These are phyloP conservation scores for Xanthoconium stramineum DNA, from an alignment of 768 basidiomycete genomes.

Conservation along the genomic window DNA sequence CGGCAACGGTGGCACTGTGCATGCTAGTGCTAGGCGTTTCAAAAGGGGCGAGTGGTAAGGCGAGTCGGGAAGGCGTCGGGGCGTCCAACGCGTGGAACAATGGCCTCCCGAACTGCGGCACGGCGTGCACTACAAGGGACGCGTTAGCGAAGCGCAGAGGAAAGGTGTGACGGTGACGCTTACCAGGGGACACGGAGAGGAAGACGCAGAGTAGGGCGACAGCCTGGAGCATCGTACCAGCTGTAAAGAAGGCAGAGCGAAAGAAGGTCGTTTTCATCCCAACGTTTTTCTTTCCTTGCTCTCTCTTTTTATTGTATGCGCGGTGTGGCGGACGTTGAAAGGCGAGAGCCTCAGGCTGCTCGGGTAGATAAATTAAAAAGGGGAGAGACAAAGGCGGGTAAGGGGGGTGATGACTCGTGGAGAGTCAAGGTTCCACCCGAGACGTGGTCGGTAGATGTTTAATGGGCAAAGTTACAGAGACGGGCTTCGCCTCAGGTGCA, in stretches of 20 bases:
- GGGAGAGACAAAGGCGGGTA: too few relatives aligned
- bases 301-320: background rate
- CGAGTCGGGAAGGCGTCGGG: background rate
- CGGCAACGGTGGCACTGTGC: background rate
- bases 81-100: constrained; percentile 9
- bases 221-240: background rate
- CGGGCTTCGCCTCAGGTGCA: too few relatives aligned
- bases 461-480: background rate
- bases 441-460: too few relatives aligned
- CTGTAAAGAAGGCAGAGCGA: constrained; percentile 18
- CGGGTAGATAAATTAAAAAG: background rate
- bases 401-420: too few relatives aligned
- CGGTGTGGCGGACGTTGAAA: background rate
- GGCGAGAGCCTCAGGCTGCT: constrained; percentile 13
- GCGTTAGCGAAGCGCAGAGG: background rate
- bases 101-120: constrained; percentile 21
- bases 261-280: constrained; percentile 22
- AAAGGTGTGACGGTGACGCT: background rate
- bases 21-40: background rate
- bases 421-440: too few relatives aligned
- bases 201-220: constrained; percentile 11
- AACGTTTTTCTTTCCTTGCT: too few relatives aligned
- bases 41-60: background rate
- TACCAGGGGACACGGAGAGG: constrained; percentile 9
- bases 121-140: constrained; percentile 7